Evolutionary conservation across 495 filamentous ascomycete species (phyloP).

Genomic region (Polyplosphaeria fusca): DNA sequence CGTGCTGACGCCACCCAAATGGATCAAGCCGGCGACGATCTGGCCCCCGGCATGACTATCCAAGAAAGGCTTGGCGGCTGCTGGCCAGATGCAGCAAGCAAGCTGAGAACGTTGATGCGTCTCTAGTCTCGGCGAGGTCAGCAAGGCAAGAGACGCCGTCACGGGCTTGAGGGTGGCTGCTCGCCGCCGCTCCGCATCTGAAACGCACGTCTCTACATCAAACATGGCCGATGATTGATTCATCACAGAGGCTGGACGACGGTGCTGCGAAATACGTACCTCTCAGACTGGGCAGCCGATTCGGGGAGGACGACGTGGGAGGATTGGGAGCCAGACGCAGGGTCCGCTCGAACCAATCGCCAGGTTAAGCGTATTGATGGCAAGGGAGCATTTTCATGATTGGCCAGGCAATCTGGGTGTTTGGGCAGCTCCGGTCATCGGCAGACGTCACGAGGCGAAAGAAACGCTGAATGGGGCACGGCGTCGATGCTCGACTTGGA

Average conservation of each 20-base stretch:
- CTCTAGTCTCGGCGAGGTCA: conserved; percentile 1
- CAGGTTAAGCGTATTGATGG: background rate
- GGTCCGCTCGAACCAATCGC: conserved; percentile 7
- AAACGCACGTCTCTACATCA: too few species aligned
- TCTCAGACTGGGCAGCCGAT: background rate
- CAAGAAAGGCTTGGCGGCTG: conserved; percentile 1
- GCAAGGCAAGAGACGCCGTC: too few species aligned
- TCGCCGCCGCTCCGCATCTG: too few species aligned
- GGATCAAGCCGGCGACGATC: background rate
- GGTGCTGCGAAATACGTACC: conserved; percentile 4
- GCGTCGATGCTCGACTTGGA: background rate
- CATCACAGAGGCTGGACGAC: background rate
- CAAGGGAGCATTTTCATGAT: background rate
- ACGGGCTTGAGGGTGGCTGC: too few species aligned
- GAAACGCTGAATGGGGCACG: background rate
- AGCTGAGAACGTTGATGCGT: background rate
- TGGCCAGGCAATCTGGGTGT: background rate
- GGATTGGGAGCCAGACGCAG: conserved; percentile 5
- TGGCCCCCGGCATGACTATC: conserved; percentile 5
- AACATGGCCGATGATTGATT: too few species aligned
- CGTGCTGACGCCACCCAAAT: conserved; percentile 6
- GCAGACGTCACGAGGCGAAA: conserved; percentile 15
- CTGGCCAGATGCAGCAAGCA: background rate
- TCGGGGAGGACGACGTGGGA: conserved; percentile 9
- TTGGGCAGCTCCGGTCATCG: conserved; percentile 18